Evolutionary conservation across 176 grass and related monocot genomes (phyloP), one percentile per base, ranked within the genome.

Genomic region (Oryza australiensis): DNA sequence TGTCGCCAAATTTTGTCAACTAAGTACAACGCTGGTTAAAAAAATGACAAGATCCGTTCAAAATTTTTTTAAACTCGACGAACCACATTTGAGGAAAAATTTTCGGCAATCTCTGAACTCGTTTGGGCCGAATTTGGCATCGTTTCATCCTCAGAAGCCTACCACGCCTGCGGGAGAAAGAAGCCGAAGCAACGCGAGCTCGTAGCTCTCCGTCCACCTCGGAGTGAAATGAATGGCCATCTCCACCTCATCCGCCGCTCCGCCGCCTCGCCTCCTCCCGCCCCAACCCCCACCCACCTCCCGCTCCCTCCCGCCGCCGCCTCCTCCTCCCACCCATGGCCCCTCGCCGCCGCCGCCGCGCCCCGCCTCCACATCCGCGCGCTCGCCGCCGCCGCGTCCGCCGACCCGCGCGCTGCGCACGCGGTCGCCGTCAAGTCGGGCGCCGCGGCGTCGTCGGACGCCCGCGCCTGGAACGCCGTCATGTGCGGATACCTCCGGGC

Each of bases 401-500:
- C 59, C 55, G 82, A 82, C 80, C 89, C 92, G 75, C 82, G 79
- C 42, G 88, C 83, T 34, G 84, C 62, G 83, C 88, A 72, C 32
- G 79, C 80, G 45, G 72, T 59, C 46, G 70, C 27, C 6, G 66
- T 72, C 72, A 91, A 87, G 86, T 88, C 75, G 42, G 72, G 74
- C 28, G 66, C 62, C 26, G 13, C 62, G 33, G 60, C 75, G 7
- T 32, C 49, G 12, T 33, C 32, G 2, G 35, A 78, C 59, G 38
- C 76, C 67, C 80, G 75, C 72, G 72, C 80, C 42, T 43, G 49
- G 32, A 91, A 91, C 62, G 59, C 86, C 66, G 73, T 87, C 86
- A 82, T 91, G 76, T 91, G 76, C 83, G 71, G 67, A 24, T 91
- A 94, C 80, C 72, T 89, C 76, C 74, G 78, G 68, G 72, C 82